phyloP scores from a whole-genome alignment of 2,329 filamentous ascomycete species.

The Metarhizium robertsii region DNA sequence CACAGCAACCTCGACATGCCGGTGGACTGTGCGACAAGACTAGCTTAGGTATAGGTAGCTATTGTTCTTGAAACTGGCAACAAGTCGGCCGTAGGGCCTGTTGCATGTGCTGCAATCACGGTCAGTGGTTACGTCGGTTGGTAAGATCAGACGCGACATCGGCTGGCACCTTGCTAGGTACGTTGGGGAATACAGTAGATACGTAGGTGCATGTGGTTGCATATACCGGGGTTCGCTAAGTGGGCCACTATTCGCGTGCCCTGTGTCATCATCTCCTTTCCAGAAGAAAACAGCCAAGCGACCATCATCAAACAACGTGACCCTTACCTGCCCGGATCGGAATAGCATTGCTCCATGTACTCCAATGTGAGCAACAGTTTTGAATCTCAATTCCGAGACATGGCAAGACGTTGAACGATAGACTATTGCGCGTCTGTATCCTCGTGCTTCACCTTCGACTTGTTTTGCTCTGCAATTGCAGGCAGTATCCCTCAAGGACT shows the following conservation, averaged over 20 bases:
- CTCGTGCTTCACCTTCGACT: neutral
- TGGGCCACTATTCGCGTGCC: neutral
- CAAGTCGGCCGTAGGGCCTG: neutral
- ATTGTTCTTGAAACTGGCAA: neutral
- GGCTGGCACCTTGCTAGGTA: too few relatives aligned
- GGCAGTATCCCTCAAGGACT: neutral
- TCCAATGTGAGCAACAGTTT: neutral
- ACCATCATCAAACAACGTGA: too few relatives aligned
- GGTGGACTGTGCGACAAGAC: neutral
- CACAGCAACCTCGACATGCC: slow-evolving; percentile 46
- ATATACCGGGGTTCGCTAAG: neutral
- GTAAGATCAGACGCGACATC: neutral
- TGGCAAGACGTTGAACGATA: neutral
- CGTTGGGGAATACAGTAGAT: too few relatives aligned
- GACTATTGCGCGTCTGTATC: neutral
- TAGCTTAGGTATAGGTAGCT: neutral
- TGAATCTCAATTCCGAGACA: neutral
- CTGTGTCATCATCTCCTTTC: too few relatives aligned
- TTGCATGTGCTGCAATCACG: neutral
- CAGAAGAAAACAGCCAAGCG: too few relatives aligned
- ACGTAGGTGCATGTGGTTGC: neutral
- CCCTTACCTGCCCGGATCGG: neutral
- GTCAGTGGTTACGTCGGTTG: neutral
- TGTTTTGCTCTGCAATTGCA: neutral
- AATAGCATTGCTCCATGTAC: neutral